Percentiles rank a stretch among this genome's conserved stretches.
Evolutionary conservation across 2,329 filamentous ascomycete species (phyloP).

Genomic region (Moelleriella libera): DNA sequence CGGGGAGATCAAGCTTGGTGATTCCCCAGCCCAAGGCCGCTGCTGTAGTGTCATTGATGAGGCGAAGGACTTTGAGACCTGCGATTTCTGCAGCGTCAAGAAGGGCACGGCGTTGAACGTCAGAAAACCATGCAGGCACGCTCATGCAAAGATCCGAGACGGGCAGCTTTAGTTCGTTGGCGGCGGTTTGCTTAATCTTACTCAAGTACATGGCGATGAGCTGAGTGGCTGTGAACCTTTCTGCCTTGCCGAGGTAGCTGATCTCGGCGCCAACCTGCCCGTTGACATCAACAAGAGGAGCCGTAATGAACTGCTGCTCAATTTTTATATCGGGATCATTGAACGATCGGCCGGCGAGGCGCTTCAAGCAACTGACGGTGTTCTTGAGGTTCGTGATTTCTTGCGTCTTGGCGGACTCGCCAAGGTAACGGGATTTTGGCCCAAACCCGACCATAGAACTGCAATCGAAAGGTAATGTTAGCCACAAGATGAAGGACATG

Average conservation of each 20-base stretch:
- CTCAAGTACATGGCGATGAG: constrained; percentile 89
- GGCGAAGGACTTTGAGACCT: constrained; percentile 77
- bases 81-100: constrained; percentile 89
- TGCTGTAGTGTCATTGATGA: constrained; percentile 97
- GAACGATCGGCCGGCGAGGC: constrained; percentile 74
- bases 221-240: constrained; percentile 89
- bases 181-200: constrained; percentile 83
- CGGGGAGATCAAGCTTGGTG: constrained; percentile 88
- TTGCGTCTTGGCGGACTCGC: constrained; percentile 93
- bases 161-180: constrained; percentile 75
- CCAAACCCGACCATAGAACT: constrained; percentile 93
- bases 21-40: constrained; percentile 94
- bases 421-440: constrained; percentile 84
- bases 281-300: constrained; percentile 74
- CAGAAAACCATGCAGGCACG: constrained; percentile 94
- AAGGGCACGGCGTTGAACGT: constrained; percentile 76
- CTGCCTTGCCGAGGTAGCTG: constrained; percentile 84
- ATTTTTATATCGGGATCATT: constrained; percentile 85
- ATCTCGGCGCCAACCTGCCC: constrained; percentile 94
- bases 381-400: constrained; percentile 99
- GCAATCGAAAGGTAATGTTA: constrained; percentile 3
- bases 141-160: constrained; percentile 90
- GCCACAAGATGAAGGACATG: neutral
- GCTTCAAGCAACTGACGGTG: constrained; percentile 85
- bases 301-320: constrained; percentile 84